These are phyloP conservation scores for Trypanosoma grayi DNA, from an alignment of 208 protist species.

Conservation along the genomic window DNA sequence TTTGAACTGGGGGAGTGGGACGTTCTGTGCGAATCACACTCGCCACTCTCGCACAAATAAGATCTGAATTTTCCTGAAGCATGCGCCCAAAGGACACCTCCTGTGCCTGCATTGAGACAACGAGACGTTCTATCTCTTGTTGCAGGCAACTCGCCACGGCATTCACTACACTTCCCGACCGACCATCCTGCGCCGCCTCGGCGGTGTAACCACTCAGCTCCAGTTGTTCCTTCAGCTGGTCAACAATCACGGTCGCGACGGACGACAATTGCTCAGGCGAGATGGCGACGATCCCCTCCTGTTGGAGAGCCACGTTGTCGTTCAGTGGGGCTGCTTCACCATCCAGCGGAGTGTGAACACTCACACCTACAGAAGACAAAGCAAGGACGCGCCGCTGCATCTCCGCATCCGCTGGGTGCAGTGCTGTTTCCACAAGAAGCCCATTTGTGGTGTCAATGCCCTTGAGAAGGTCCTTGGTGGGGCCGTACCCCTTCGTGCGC, in stretches of 20 bases:
- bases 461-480: conserved; percentile 61
- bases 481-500: conserved; percentile 69
- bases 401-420: conserved; percentile 68
- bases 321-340: not conserved
- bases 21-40: conserved; percentile 17
- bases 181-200: conserved; percentile 18
- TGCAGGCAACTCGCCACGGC: conserved; percentile 16
- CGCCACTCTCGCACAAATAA: conserved; percentile 20
- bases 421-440: conserved; percentile 54
- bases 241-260: conserved; percentile 53
- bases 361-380: conserved; percentile 39
- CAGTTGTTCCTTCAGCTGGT: conserved; percentile 23
- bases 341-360: conserved; percentile 28
- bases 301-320: conserved; percentile 13
- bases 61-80: conserved; percentile 21
- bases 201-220: conserved; percentile 12
- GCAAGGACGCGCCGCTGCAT: conserved; percentile 67
- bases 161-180: conserved; percentile 18
- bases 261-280: conserved; percentile 57
- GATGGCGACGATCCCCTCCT: conserved; percentile 42
- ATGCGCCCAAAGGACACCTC: conserved; percentile 20
- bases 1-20: not conserved
- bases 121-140: conserved; percentile 22
- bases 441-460: conserved; percentile 38
- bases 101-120: conserved; percentile 14